Conservation (phyloP, 139 green algal species). For the Axilococcus clingmanii region DNA sequence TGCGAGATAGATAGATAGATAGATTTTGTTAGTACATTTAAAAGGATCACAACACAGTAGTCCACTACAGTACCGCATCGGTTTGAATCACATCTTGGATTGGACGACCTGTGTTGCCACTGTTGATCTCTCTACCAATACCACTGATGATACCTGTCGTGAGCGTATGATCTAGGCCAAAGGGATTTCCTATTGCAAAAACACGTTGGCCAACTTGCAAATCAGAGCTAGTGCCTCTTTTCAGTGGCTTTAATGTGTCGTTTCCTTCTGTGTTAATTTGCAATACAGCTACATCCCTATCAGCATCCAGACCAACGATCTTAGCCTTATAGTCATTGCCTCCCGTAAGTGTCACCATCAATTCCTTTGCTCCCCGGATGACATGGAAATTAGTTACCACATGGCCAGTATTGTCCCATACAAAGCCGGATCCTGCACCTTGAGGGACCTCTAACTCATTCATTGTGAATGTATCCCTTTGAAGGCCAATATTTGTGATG, state of each 20-base stretch:
- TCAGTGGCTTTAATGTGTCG: slow-evolving; percentile 16
- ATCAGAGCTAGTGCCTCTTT: slow-evolving; percentile 29
- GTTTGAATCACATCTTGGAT: slow-evolving; percentile 76
- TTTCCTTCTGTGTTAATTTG: slow-evolving; percentile 14
- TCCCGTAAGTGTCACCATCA: slow-evolving; percentile 53
- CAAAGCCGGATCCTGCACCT: slow-evolving; percentile 50
- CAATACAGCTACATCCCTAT: slow-evolving; percentile 71
- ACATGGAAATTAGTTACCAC: slow-evolving; percentile 68
- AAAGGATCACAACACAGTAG: no score
- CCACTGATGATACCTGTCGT: slow-evolving; percentile 43
- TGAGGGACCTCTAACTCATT: slow-evolving; percentile 56
- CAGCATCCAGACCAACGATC: slow-evolving; percentile 60
- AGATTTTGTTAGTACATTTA: neutral
- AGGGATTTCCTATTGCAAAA: slow-evolving; percentile 87
- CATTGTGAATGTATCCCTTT: slow-evolving; percentile 55
- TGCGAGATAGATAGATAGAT: neutral
- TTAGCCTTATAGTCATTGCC: slow-evolving; percentile 47
- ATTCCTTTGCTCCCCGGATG: slow-evolving; percentile 33
- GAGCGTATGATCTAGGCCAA: slow-evolving; percentile 76
- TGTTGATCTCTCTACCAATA: slow-evolving; percentile 33
- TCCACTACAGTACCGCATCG: no score
- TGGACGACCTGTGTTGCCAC: slow-evolving; percentile 37
- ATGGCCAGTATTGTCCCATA: slow-evolving; percentile 51
- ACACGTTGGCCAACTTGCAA: slow-evolving; percentile 62
- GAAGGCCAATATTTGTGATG: slow-evolving; percentile 54